Base-by-base conservation (phyloP, 2,329 filamentous ascomycete genomes). In the Talaromyces sp. region DNA sequence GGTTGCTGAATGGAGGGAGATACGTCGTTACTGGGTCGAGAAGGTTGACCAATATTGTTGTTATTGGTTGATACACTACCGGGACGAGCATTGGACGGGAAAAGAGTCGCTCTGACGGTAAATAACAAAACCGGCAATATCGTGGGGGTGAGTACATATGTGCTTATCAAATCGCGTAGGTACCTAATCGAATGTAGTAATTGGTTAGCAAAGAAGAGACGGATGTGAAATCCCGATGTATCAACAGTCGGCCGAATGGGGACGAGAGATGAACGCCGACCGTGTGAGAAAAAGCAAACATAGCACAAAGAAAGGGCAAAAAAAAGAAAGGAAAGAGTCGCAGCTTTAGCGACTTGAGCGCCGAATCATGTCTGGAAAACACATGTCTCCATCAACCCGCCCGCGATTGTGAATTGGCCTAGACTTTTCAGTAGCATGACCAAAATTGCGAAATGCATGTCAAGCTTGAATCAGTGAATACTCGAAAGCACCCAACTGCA, bases 61-160 rank as follows among this genome's bases (percentile, higher is more conserved):
- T 33, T 71, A 88, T 45, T 67, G 64, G 61, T 60, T 66, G 68
- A 62, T 67, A 65, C 68, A 60, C 64, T 82, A 69, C 87, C 85
- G 66, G 88, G 89, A 67, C 90, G 88, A 71, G 86, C 83, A 78
- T 96, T 96, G 79, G 92, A 90, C 70, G 95, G 94, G 76, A 97
- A 98, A 64, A 98, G 82, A 67, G 90, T 86, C 72, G 86, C 87
- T 75, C 95, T 90, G 72, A 91, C 84, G 70, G 87, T 76, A 63
- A 75, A 76, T 24, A 82, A 76, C 70, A 91, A 78, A 74, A 83
- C 82, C 75, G 90, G 87, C 64, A 93, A 82, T 70, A 86, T 83
- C 67, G 84, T 83, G 70, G 88, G 83, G 78, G 89, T 85, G 68
- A 92, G 82, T 67, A 91, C 75, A 74, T 85, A 80, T 85, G 82